These are phyloP conservation scores for Thielaviopsis punctulata DNA, from an alignment of 2,329 filamentous ascomycete genomes.

Conservation along the genomic window DNA sequence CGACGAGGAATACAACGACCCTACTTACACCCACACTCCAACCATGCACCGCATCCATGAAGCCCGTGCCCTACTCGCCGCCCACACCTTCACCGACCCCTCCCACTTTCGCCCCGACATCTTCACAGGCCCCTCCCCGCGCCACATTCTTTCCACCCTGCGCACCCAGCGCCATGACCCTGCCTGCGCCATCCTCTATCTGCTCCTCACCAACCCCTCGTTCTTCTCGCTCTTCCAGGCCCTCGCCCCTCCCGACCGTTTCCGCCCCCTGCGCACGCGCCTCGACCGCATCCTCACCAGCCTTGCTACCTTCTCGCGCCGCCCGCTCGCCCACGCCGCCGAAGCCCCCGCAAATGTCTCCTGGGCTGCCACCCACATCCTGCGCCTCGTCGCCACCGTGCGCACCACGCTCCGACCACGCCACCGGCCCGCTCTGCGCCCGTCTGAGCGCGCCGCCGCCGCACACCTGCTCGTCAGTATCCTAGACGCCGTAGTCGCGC, in stretches of 20 bases:
- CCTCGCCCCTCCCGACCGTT: slow-evolving; percentile 28
- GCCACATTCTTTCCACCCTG: slow-evolving; percentile 16
- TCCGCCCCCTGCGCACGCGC: slow-evolving; percentile 30
- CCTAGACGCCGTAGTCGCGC: slow-evolving; percentile 26
- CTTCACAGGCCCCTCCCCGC: slow-evolving; percentile 18
- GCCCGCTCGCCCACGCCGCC: background rate
- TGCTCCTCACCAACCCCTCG: slow-evolving; percentile 35
- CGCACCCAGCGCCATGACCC: slow-evolving; percentile 28
- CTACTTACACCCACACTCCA: slow-evolving; percentile 14
- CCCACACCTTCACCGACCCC: slow-evolving; percentile 22
- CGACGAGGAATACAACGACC: slow-evolving; percentile 13
- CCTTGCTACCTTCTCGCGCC: slow-evolving; percentile 21
- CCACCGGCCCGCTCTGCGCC: slow-evolving; percentile 15
- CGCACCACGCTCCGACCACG: slow-evolving; percentile 12
- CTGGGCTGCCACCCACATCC: slow-evolving; percentile 34
- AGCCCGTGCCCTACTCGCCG: slow-evolving; percentile 33
- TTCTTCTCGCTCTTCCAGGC: slow-evolving; percentile 36
- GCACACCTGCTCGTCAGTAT: slow-evolving; percentile 31
- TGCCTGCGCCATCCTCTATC: slow-evolving; percentile 33
- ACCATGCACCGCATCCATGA: slow-evolving; percentile 26
- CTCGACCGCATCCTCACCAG: slow-evolving; percentile 29
- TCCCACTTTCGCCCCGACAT: slow-evolving; percentile 32
- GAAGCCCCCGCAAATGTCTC: slow-evolving; percentile 24
- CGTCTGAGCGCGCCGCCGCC: slow-evolving; percentile 26
- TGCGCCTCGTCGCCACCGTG: slow-evolving; percentile 26